phyloP scores from a whole-genome alignment of 495 filamentous ascomycete species.

The Copromyces sp. region DNA sequence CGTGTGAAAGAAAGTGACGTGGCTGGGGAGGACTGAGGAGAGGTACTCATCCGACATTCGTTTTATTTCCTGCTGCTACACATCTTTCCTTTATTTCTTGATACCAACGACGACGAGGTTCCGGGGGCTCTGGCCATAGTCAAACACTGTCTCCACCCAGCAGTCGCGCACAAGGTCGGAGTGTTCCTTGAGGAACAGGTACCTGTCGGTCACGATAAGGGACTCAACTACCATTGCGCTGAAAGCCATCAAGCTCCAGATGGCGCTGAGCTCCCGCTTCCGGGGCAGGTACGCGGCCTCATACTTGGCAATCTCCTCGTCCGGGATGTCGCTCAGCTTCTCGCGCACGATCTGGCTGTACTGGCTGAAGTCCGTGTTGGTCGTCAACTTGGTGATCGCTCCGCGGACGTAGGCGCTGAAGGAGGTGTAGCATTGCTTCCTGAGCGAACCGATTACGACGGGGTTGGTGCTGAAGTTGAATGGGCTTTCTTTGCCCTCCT shows the following conservation, averaged over 20 bases:
- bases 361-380: conserved; percentile 43
- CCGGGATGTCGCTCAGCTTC: conserved; percentile 53
- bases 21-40: background rate
- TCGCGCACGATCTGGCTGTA: conserved; percentile 46
- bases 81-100: conserved; percentile 45
- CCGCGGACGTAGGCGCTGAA: conserved; percentile 72
- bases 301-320: conserved; percentile 64
- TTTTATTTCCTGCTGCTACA: background rate
- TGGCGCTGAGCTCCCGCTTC: conserved; percentile 72
- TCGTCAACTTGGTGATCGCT: conserved; percentile 62
- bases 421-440: conserved; percentile 67
- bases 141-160: conserved; percentile 92
- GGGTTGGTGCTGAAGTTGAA: conserved; percentile 52
- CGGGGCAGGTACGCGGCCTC: conserved; percentile 49
- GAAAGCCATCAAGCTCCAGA: conserved; percentile 94
- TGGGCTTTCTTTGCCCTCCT: conserved; percentile 32
- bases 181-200: conserved; percentile 79
- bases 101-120: conserved; percentile 86
- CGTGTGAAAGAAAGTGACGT: background rate
- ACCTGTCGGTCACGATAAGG: conserved; percentile 83
- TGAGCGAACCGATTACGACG: conserved; percentile 75
- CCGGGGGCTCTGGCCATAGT: conserved; percentile 76
- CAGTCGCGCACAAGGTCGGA: conserved; percentile 51
- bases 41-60: background rate
- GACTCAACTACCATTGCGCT: conserved; percentile 82